Evolutionary conservation across 148 eudicot genomes (phyloP), one percentile per base, ranked within the genome.

Genomic region (Camellia granthamiana): DNA sequence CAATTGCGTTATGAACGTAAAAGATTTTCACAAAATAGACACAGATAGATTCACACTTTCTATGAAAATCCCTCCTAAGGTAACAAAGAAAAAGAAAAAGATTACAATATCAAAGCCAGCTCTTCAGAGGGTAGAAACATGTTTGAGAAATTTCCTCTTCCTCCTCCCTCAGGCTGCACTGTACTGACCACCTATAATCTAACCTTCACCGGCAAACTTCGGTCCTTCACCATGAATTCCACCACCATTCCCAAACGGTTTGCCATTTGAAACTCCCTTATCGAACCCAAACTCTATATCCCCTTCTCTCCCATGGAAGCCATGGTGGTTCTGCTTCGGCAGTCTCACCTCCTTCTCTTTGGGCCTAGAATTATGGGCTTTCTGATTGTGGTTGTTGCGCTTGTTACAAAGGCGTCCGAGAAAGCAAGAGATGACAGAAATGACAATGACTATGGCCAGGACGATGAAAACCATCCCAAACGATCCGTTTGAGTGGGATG

Each of bases 391-490:
- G 85, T 79, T 76, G 14, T 84, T 70, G 18, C 85, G 79, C 82
- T 85, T 83, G 77, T 82, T 86, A 86, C 90, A 92, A 67, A 94
- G 70, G 58, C 97, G 83, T 59, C 97, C 97, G 15, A 95, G 78
- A 41, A 87, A 85, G 68, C 96, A 91, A 30, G 96, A 93, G 3
- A 91, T 44, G n/a, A 90, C 91, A 0, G 97, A 91, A 0, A 93
- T 76, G 15, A 86, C 93, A 7, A 95, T 67, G 47, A 95, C 90
- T 46, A 90, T 83, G 0, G 91, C 98, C 60, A 94, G 81, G 81
- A 94, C 97, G 7, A 89, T 84, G 81, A 94, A 92, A 18, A 94
- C 98, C 43, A 91, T 80, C 19, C 93, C 92, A 41, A 90, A 92
- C 13, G 98, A 94, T 16, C 95, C 97, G 43, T 81, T 73, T 3